Percentiles rank a stretch among this genome's conserved stretches.
Evolutionary conservation across 352 stramenopile species (phyloP).

Genomic region (Phytophthora capsici): DNA sequence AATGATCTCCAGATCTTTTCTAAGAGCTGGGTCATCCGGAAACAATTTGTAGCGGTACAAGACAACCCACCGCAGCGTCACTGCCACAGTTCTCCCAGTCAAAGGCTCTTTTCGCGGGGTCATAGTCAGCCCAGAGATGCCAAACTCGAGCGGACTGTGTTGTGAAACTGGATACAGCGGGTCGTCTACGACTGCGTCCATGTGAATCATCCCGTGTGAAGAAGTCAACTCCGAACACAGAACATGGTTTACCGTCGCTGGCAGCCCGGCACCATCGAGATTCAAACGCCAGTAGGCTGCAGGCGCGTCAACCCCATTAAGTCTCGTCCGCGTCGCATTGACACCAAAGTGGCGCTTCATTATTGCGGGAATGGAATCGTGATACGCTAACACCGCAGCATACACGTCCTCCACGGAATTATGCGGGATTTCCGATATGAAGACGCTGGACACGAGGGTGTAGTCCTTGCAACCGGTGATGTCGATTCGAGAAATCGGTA

Average conservation of each 20-base stretch:
- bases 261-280: conserved; percentile 17
- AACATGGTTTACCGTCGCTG: conserved; percentile 37
- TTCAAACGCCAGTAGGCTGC: conserved; percentile 31
- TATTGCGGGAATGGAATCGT: conserved; percentile 24
- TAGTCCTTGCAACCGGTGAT: conserved; percentile 37
- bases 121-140: conserved; percentile 31
- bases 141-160: conserved; percentile 14
- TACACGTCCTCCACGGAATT: conserved; percentile 38
- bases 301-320: conserved; percentile 25
- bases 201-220: conserved; percentile 33
- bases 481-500: conserved; percentile 38
- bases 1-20: conserved; percentile 25
- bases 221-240: conserved; percentile 29
- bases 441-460: conserved; percentile 45
- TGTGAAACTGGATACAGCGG: conserved; percentile 16
- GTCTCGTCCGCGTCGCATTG: conserved; percentile 13
- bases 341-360: conserved; percentile 43
- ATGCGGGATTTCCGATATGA: conserved; percentile 43
- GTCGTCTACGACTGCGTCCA: conserved; percentile 39
- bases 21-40: conserved; percentile 27
- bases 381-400: conserved; percentile 25
- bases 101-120: conserved; percentile 19
- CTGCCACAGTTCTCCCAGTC: conserved; percentile 12
- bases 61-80: conserved; percentile 33
- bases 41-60: conserved; percentile 39